Percentiles rank a stretch among this genome's conserved stretches.
phyloP scores from a whole-genome alignment of 495 filamentous ascomycete species.

The Neurospora sublineolata region DNA sequence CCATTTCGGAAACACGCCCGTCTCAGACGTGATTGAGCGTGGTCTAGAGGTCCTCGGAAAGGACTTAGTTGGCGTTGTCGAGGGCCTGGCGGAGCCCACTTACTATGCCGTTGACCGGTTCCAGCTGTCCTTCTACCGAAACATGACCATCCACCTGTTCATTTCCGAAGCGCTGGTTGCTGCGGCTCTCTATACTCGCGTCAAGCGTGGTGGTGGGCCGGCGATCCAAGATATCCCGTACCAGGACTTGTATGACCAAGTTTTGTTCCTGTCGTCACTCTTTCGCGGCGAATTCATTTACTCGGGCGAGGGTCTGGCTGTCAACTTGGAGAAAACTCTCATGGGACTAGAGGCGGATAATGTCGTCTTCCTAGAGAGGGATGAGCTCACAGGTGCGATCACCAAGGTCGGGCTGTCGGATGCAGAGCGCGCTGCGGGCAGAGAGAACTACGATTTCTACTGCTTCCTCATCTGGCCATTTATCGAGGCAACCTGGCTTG shows the following conservation, averaged over 20 bases:
- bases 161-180: constrained; percentile 84
- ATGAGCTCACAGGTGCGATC: constrained; percentile 39
- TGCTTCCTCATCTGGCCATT: constrained; percentile 98
- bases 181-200: constrained; percentile 74
- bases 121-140: constrained; percentile 93
- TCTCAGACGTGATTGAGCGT: constrained; percentile 72
- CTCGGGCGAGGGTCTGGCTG: constrained; percentile 66
- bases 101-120: constrained; percentile 93
- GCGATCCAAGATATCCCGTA: constrained; percentile 69
- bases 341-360: constrained; percentile 64
- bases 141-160: constrained; percentile 98
- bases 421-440: constrained; percentile 59
- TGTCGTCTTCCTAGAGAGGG: constrained; percentile 59
- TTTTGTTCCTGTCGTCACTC: constrained; percentile 78
- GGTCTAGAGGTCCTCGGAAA: constrained; percentile 85
- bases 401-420: constrained; percentile 61
- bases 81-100: constrained; percentile 73
- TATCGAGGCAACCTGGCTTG: constrained; percentile 86
- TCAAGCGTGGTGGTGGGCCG: constrained; percentile 80
- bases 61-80: constrained; percentile 68
- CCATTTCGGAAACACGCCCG: constrained; percentile 73
- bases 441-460: constrained; percentile 96
- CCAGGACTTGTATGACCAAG: constrained; percentile 57
- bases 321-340: constrained; percentile 72
- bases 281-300: constrained; percentile 98